Percentiles rank a stretch among this genome's conserved stretches.
Evolutionary conservation across 306 rosid genomes (phyloP).

Genomic region (Aeschynomene evenia): DNA sequence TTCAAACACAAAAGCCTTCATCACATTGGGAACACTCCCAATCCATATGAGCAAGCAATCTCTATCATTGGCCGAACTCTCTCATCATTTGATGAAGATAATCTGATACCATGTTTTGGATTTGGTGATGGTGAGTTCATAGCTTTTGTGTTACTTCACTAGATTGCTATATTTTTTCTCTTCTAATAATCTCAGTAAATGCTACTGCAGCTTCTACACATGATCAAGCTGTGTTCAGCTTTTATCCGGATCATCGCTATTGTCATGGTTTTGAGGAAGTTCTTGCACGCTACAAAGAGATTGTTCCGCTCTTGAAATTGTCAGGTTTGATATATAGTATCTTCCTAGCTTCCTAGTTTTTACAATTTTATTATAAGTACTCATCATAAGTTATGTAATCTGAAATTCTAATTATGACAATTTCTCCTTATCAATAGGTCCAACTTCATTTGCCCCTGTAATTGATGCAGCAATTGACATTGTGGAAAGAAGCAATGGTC

Average conservation of each 20-base stretch:
- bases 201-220: conserved; percentile 68
- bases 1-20: conserved; percentile 81
- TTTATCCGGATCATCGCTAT: conserved; percentile 49
- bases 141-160: conserved; percentile 15
- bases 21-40: conserved; percentile 51
- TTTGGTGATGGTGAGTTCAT: conserved; percentile 79
- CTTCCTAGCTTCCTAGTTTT: conserved; percentile 17
- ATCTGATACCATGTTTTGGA: conserved; percentile 89
- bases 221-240: conserved; percentile 72
- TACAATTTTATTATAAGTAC: conserved; percentile 3
- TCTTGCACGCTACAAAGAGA: conserved; percentile 71
- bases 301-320: conserved; percentile 63
- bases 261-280: conserved; percentile 84
- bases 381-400: neutral
- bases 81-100: conserved; percentile 85
- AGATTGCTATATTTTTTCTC: neutral
- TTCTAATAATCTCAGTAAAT: conserved; percentile 21
- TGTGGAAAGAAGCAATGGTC: conserved; percentile 65
- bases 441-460: conserved; percentile 85
- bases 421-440: conserved; percentile 50
- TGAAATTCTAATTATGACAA: conserved; percentile 7
- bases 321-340: conserved; percentile 58
- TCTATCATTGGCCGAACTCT: conserved; percentile 78
- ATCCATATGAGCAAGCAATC: conserved; percentile 92
- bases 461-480: conserved; percentile 69